Conservation (phyloP, 73 alveolate genomes). For the Uronychia setigera region DNA sequence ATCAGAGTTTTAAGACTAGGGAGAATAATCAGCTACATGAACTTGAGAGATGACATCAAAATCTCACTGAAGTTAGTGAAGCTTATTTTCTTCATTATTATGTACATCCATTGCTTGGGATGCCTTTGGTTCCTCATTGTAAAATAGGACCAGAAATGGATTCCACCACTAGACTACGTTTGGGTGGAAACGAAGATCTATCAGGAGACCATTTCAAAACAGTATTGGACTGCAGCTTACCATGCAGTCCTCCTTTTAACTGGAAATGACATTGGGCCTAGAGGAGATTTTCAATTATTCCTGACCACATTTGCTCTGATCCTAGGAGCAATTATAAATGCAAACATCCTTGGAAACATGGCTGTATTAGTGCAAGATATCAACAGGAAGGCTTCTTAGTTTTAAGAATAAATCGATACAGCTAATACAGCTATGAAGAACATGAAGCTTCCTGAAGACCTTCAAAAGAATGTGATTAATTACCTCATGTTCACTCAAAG, state of each 20-base stretch:
- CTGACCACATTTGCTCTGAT: neutral
- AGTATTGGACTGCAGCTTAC: conserved; percentile 14
- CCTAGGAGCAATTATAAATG: conserved; percentile 28
- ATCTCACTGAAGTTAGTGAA: neutral
- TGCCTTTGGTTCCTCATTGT: conserved; percentile 23
- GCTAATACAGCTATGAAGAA: conserved; percentile 43
- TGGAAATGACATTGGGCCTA: conserved; percentile 27
- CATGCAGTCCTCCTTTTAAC: conserved; percentile 15
- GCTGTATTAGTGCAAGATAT: conserved; percentile 32
- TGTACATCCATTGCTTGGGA: conserved; percentile 15
- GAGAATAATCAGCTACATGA: conserved; percentile 7
- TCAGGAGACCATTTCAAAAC: neutral
- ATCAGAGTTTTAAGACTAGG: conserved; percentile 12
- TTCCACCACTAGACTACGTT: conserved; percentile 28
- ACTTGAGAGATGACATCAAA: conserved; percentile 5
- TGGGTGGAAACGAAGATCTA: conserved; percentile 5
- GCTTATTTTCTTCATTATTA: neutral
- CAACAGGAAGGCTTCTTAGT: conserved; percentile 21
- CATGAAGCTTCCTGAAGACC: conserved; percentile 29
- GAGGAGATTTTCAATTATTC: neutral
- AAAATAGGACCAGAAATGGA: conserved; percentile 6
- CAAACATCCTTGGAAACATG: conserved; percentile 28
- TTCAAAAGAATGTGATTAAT: conserved; percentile 11
- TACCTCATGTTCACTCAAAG: conserved; percentile 41
- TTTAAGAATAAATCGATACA: conserved; percentile 14